Base-by-base conservation (phyloP, 2,329 filamentous ascomycete genomes). In the Endothia cerciana region DNA sequence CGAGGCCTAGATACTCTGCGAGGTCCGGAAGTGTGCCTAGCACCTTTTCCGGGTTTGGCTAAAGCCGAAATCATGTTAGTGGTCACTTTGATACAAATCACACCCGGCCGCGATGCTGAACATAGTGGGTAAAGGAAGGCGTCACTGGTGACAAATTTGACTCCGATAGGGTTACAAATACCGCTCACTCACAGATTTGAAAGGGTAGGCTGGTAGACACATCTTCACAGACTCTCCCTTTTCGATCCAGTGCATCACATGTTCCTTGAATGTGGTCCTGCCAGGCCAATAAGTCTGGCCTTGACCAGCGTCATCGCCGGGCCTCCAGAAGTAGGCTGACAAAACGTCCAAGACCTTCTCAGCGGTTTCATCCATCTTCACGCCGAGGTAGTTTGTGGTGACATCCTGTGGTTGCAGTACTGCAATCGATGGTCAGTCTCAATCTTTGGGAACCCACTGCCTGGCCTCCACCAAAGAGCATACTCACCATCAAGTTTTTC, bases 321-420 rank as follows among this genome's bases (percentile, higher is more conserved):
- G 45, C 45, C 45, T n/a, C 45, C 45, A 49, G 45, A 49, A 25
- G 22, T 49, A 49, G 25, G 45, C 25, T 49, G 45, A n/a, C 45
- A 49, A 49, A n/a, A 49, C 45, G 45, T 25, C 22, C 45, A 49
- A 25, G 10, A 49, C 19, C n/a, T 25, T 49, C 22, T 25, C 45
- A 25, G n/a, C n/a, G 3, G 7, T 25, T 49, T 49, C n/a, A 11
- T 49, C 45, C 8, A 10, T 13, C n/a, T 13, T 1, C 4, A 25
- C 10, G 45, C 22, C 45, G 6, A 47, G 6, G n/a, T 11, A 4
- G 45, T 25, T 49, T n/a, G 5, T 8, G 45, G 25, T 13, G 45
- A 25, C 25, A n/a, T 25, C 5, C 45, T 49, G n/a, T 7, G 22
- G 1, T 13, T 25, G 4, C 22, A 13, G 45, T 13, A 8, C 45